Base-by-base conservation (phyloP, 2,329 filamentous ascomycete genomes). In the Beauveria varroae region DNA sequence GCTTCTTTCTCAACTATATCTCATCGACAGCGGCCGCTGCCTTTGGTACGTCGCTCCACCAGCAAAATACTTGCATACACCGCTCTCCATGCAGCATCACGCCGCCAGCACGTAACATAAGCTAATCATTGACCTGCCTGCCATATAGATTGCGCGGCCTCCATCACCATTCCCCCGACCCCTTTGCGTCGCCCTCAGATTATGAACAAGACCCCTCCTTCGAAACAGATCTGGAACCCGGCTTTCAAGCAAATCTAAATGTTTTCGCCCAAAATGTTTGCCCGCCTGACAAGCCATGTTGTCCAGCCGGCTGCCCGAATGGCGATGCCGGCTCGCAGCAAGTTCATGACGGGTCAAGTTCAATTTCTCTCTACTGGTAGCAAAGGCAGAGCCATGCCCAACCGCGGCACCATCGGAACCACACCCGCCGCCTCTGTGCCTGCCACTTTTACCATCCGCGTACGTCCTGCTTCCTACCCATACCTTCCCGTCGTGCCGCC, bases 381-480 rank as follows among this genome's bases (percentile, higher is more conserved):
- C 76, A 86, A 84, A 71, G 85, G 87, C 70, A 85, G 90, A 70
- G 80, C 83, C 68, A 86, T 89, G 79, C 86, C 88, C 65, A 74
- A 78, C 41, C 78, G 77, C 62, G 77, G 80, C 65, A 76, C 81
- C 65, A 81, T 81, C 67, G 82, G 85, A 64, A 92, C 81, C 53
- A 72, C 87, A 65, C 85, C 87, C 63, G 86, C 86, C 64, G 84
- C 86, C 44, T 71, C 70, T 57, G 59, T 74, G 46, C 73, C 73
- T 69, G 95, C 95, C 65, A 98, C 95, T 63, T 90, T 99, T 72
- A 98, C 93, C 65, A 96, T 99, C 75, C 89, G 90, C 78, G 89
- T 91, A 81, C 60, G 85, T 77, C 37, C 14, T 20, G 6, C 44
- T 49, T 40, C 50, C 53, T 49, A 58, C n/a, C 30, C 26, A 37